Evolutionary conservation across 768 basidiomycete genomes (phyloP), one percentile per base, ranked within the genome.

Genomic region (Mycena olivaceomarginata): DNA sequence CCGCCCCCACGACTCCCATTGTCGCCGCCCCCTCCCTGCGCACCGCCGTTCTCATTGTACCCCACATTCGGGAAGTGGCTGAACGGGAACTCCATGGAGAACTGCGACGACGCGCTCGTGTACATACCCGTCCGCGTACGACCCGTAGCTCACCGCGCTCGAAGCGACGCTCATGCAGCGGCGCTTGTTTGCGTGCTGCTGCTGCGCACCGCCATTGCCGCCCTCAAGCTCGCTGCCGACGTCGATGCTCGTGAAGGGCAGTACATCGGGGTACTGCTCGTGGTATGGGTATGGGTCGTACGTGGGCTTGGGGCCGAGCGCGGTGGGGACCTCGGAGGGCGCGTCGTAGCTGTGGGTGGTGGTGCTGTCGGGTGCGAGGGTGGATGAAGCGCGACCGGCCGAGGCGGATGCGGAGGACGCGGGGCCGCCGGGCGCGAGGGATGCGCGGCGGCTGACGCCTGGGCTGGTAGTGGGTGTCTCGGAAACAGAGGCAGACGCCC

Each of bases 301-400:
- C 2, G 51, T 2, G 15, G 48, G 48, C 51, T 20, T 53, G 84
- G 77, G 1, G 11, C 89, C 89, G 18, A 90, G 86, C 5, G 89
- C 89, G 46, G 87, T 85, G 18, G 90, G 85, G 37, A 91, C 86
- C 82, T 91, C 94, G 0, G 93, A 93, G 53, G 85, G 79, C n/a
- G 53, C 9, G 78, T 87, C 91, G 39, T 91, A 91, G 48, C 13
- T 48, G 48, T 48, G 48, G 65, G 62, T 90, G 0, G 93, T 93
- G 5, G 94, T 93, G 16, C 93, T 93, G 78, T 95, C 94, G 0
- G 93, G 92, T 0, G 91, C 94, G 40, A 95, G 89, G 0, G 91
- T 94, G 0, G 94, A 94, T 1, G 93, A 94, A 1, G 83, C 51
- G 9, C 93, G 93, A 79, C 81, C 77, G 9, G 88, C 48, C 86